These are phyloP conservation scores for Sarocladium strictum DNA, from an alignment of 2,329 filamentous ascomycete genomes.

Conservation along the genomic window DNA sequence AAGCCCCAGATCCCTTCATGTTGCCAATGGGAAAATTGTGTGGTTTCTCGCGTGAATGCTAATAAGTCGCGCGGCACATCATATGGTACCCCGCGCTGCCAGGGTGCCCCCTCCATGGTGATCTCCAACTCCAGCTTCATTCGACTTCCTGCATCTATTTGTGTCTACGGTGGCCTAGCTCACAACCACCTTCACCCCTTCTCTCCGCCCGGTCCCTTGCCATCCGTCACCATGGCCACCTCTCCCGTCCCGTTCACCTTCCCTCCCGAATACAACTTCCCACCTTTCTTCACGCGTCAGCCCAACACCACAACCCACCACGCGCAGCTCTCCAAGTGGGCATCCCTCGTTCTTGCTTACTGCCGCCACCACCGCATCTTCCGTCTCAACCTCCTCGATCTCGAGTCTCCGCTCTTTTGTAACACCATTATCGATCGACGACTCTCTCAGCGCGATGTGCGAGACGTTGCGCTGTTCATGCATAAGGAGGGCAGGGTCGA, in stretches of 20 bases:
- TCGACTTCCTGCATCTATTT: neutral
- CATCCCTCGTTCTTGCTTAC: slow-evolving; percentile 77
- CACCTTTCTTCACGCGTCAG: slow-evolving; percentile 81
- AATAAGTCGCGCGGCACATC: neutral
- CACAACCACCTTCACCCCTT: neutral
- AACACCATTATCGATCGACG: slow-evolving; percentile 50
- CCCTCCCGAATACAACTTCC: slow-evolving; percentile 66
- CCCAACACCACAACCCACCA: slow-evolving; percentile 66
- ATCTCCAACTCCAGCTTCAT: neutral
- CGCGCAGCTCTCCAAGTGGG: slow-evolving; percentile 80
- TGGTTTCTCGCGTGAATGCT: no score
- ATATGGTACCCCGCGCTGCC: neutral
- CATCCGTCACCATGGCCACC: slow-evolving; percentile 7
- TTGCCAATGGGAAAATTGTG: no score
- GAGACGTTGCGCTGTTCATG: slow-evolving; percentile 56
- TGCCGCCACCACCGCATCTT: slow-evolving; percentile 72
- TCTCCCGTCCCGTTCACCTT: slow-evolving; percentile 39
- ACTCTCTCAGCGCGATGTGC: slow-evolving; percentile 43
- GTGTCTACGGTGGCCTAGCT: neutral
- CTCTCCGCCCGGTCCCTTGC: neutral
- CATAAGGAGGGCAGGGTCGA: slow-evolving; percentile 57
- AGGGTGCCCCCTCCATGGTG: neutral
- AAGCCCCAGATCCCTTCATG: no score
- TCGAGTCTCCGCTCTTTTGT: slow-evolving; percentile 48
- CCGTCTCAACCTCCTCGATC: slow-evolving; percentile 60